These are phyloP conservation scores for Ascochyta viciae-villosae DNA, from an alignment of 2,329 filamentous ascomycete genomes.

Conservation along the genomic window DNA sequence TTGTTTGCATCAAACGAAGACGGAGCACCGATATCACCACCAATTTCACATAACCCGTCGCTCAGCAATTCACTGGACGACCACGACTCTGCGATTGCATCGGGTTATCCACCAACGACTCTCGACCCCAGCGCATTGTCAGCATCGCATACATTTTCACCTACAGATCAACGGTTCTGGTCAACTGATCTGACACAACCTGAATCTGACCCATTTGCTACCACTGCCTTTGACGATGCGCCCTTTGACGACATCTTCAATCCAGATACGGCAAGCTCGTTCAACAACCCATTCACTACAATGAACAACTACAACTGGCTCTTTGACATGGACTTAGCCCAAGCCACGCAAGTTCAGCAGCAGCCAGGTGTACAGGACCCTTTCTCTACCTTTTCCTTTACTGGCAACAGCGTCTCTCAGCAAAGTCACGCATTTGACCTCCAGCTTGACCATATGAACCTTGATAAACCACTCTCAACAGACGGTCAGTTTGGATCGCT, in stretches of 20 bases:
- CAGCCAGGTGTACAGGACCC: conserved; percentile 18
- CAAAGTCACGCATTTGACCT: conserved; percentile 33
- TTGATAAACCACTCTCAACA: conserved; percentile 32
- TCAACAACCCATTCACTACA: conserved; percentile 71
- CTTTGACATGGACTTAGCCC: conserved; percentile 57
- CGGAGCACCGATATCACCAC: conserved; percentile 44
- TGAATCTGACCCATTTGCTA: conserved; percentile 32
- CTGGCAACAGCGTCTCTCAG: conserved; percentile 23
- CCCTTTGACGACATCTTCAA: conserved; percentile 64
- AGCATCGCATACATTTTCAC: conserved; percentile 30
- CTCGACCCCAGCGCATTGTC: conserved; percentile 30
- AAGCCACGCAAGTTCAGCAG: conserved; percentile 25
- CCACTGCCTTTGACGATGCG: conserved; percentile 39
- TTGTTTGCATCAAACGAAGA: conserved; percentile 30
- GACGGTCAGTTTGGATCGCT: conserved; percentile 31
- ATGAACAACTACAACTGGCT: conserved; percentile 69
- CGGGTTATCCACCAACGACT: conserved; percentile 25
- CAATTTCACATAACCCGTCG: conserved; percentile 41
- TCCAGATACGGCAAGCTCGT: conserved; percentile 68
- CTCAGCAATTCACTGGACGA: conserved; percentile 37
- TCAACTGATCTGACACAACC: conserved; percentile 38
- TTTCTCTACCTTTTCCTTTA: conserved; percentile 32
- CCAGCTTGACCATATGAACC: conserved; percentile 32
- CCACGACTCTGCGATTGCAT: conserved; percentile 37
- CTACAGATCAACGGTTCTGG: conserved; percentile 43